Base-by-base conservation (phyloP, 2,329 filamentous ascomycete species). In the Zelopaecilomyces penicillatus region DNA sequence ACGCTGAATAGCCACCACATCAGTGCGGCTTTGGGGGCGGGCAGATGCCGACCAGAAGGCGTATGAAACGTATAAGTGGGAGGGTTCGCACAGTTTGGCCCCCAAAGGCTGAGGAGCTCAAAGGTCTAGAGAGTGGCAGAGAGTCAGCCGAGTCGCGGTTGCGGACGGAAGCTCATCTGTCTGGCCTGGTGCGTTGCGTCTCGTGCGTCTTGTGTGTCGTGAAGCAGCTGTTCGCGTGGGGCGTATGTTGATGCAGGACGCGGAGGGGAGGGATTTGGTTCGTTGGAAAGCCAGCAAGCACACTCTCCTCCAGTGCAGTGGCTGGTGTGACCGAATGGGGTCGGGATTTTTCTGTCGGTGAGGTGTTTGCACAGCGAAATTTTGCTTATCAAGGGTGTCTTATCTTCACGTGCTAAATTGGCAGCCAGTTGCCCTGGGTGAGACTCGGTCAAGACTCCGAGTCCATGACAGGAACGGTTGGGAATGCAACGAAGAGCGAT, bases 1-100 rank as follows among this genome's bases (percentile, higher is more conserved):
- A 84, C 76, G 63, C 84, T 83, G 66, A 90, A 80, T 66, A 91
- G 75, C 84, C 74, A 78, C 75, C 84, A 89, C 87, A 95, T 95
- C 67, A 71, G 62, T 56, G 58, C 64, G 61, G 57, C 54, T 54
- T 40, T 54, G 43, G 46, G 48, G 56, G 57, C 55, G 53, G 51
- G 53, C 52, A 47, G 45, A 47, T 52, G 55, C 57, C 54, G 57
- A 50, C 52, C 55, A 54, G 52, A 55, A n/a, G 19, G 19, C 19
- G 19, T 19, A 19, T 19, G 19, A 19, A 19, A 19, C 19, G 19
- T 19, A 19, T 19, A 19, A 19, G 19, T 19, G 19, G 19, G 19
- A 19, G 19, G 19, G 19, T 19, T 19, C 19, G 19, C 19, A 19
- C 27, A 33, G 33, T 11, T 42, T 35, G 40, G 32, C 19, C 30